A percentile compares a stretch with the other conserved stretches of the same genome.
Conservation (phyloP, 2,329 filamentous ascomycete genomes). For the Paracamarosporium sp. region DNA sequence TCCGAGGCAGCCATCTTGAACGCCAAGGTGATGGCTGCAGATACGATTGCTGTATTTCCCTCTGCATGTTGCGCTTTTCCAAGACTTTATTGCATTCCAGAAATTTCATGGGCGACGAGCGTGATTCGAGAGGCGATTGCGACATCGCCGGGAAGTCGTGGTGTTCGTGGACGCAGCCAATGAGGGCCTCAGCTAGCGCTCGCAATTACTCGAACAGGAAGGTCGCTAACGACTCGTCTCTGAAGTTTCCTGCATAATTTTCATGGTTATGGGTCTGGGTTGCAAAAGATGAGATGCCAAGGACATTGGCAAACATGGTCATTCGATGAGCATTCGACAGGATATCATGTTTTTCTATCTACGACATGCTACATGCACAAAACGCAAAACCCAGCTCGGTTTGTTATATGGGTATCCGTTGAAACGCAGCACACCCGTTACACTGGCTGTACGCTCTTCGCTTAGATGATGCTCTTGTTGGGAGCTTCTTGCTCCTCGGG, state of each 20-base stretch:
- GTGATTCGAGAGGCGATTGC: constrained; percentile 5
- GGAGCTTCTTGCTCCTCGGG: constrained; percentile 38
- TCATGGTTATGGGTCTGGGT: background rate
- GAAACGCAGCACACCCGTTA: background rate
- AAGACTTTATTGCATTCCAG: background rate
- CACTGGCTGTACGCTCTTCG: too few species aligned
- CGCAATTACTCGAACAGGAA: constrained; percentile 2
- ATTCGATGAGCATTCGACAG: background rate
- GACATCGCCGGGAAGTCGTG: constrained; percentile 4
- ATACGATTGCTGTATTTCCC: background rate
- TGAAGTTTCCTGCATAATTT: background rate
- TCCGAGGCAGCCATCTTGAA: background rate
- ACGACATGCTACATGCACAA: background rate
- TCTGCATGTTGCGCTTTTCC: background rate
- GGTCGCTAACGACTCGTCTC: background rate
- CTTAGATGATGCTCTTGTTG: constrained; percentile 18
- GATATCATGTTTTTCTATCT: background rate
- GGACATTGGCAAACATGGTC: background rate
- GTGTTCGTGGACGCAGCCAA: background rate
- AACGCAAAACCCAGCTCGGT: too few species aligned
- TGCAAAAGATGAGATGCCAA: background rate
- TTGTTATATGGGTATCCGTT: too few species aligned
- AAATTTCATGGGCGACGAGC: background rate
- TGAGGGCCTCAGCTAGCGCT: background rate
- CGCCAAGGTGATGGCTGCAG: background rate